Percentiles rank a stretch among this genome's conserved stretches.
phyloP scores from a whole-genome alignment of 805 yeast species.

The Candida takata region DNA sequence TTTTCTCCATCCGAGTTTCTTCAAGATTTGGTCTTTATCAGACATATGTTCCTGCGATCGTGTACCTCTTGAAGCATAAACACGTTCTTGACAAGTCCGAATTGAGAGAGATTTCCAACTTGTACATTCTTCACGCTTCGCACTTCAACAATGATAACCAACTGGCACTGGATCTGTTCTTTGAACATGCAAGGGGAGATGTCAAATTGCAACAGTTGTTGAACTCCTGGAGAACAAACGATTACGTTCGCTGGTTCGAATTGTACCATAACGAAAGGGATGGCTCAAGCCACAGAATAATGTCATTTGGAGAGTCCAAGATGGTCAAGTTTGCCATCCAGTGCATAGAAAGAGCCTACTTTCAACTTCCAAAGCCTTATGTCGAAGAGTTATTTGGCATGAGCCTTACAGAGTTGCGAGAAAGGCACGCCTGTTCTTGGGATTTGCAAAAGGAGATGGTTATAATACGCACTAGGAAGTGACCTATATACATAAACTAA shows the following conservation, averaged over 20 bases:
- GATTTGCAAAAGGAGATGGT: constrained; percentile 6
- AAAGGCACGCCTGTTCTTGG: constrained; percentile 13
- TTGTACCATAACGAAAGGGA: constrained; percentile 18
- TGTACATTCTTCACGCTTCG: constrained; percentile 37
- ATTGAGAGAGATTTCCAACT: constrained; percentile 31
- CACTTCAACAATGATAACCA: constrained; percentile 20
- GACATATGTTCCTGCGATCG: constrained; percentile 49
- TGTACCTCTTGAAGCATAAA: constrained; percentile 23
- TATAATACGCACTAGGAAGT: constrained; percentile 9
- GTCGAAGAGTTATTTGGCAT: constrained; percentile 10
- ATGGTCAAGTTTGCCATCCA: constrained; percentile 29
- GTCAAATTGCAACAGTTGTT: constrained; percentile 29
- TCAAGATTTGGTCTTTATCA: constrained; percentile 45
- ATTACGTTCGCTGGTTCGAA: constrained; percentile 29
- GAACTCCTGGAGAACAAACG: constrained; percentile 25
- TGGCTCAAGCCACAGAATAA: constrained; percentile 22
- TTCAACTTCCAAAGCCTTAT: constrained; percentile 21
- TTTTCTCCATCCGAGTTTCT: constrained; percentile 43
- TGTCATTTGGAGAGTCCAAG: constrained; percentile 35
- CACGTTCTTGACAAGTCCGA: constrained; percentile 27
- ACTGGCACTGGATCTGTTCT: constrained; percentile 13
- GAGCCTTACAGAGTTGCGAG: constrained; percentile 3
- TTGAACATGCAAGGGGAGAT: constrained; percentile 27
- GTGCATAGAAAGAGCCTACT: constrained; percentile 34
- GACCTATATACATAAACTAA: neutral